phyloP scores from a whole-genome alignment of 768 basidiomycete genomes.

The Ephemerocybe angulata region DNA sequence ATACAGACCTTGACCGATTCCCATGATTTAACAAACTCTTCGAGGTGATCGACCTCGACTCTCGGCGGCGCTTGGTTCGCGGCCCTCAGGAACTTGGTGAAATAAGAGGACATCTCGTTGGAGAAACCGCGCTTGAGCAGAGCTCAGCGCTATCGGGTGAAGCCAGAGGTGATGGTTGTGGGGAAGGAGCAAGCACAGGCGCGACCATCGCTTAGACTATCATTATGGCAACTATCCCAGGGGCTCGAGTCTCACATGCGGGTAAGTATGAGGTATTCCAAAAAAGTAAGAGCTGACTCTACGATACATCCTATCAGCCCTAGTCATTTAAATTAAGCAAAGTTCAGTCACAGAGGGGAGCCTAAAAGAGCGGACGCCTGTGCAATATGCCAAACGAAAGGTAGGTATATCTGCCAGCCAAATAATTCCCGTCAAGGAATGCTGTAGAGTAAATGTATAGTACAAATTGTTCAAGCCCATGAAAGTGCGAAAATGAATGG shows the following conservation, averaged over 20 bases:
- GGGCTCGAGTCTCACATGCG: no score
- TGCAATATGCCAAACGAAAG: no score
- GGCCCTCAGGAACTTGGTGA: constrained; percentile 71
- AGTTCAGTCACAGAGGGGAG: no score
- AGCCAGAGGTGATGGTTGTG: constrained; percentile 2
- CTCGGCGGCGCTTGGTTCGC: constrained; percentile 44
- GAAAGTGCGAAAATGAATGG: constrained; percentile 1
- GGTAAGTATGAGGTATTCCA: constrained; percentile 1
- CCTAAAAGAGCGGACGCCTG: no score
- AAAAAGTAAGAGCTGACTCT: background rate
- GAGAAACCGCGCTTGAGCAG: background rate
- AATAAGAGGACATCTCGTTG: constrained; percentile 74
- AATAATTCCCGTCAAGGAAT: constrained; percentile 2
- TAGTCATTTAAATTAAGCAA: background rate
- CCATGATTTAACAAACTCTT: constrained; percentile 78
- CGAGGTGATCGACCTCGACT: constrained; percentile 57
- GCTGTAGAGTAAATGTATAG: constrained; percentile 4
- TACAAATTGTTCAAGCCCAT: constrained; percentile 4
- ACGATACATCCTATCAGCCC: background rate
- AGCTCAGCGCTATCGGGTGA: background rate
- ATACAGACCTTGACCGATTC: constrained; percentile 58
- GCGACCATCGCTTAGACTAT: background rate
- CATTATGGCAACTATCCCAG: background rate
- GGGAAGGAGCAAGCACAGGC: background rate
- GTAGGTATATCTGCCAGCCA: background rate